A percentile compares a stretch with the other conserved stretches of the same genome.
phyloP scores from a whole-genome alignment of 805 yeast species.

The Myxozyma melibiosi region DNA sequence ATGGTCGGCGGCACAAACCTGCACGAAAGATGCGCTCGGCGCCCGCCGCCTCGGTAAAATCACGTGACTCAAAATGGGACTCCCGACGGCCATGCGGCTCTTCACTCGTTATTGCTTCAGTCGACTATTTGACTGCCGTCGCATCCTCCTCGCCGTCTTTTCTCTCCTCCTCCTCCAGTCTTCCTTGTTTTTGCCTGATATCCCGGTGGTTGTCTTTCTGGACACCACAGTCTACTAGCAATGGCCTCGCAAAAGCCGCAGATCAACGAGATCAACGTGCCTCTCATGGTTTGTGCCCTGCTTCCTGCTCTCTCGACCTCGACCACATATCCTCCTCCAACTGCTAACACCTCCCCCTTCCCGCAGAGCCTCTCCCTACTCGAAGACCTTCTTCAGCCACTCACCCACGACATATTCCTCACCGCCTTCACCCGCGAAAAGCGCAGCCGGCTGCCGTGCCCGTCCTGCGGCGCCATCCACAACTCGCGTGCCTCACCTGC shows the following conservation, averaged over 20 bases:
- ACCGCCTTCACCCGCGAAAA: slow-evolving; percentile 30
- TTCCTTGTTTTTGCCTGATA: too few species aligned
- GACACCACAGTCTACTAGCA: neutral
- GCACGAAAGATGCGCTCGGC: too few species aligned
- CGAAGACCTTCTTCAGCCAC: slow-evolving; percentile 32
- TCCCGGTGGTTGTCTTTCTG: too few species aligned
- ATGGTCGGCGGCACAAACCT: too few species aligned
- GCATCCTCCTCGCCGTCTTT: too few species aligned
- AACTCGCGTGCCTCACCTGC: slow-evolving; percentile 17
- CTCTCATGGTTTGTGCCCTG: slow-evolving; percentile 8
- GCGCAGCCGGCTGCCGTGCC: slow-evolving; percentile 31
- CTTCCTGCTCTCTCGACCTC: neutral
- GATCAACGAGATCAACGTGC: slow-evolving; percentile 17
- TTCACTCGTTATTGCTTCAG: too few species aligned
- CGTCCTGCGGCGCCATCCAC: slow-evolving; percentile 31
- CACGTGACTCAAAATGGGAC: too few species aligned
- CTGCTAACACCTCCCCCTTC: neutral
- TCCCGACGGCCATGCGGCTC: too few species aligned
- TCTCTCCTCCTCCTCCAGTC: too few species aligned
- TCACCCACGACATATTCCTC: slow-evolving; percentile 31
- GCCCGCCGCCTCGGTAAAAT: too few species aligned
- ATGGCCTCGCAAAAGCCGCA: slow-evolving; percentile 13
- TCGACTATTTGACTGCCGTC: too few species aligned
- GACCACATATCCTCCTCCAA: neutral
- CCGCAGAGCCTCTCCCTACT: slow-evolving; percentile 28